These are phyloP conservation scores for Cyanidioschyzon merolae DNA, from an alignment of 23 red algal genomes.

Conservation along the genomic window DNA sequence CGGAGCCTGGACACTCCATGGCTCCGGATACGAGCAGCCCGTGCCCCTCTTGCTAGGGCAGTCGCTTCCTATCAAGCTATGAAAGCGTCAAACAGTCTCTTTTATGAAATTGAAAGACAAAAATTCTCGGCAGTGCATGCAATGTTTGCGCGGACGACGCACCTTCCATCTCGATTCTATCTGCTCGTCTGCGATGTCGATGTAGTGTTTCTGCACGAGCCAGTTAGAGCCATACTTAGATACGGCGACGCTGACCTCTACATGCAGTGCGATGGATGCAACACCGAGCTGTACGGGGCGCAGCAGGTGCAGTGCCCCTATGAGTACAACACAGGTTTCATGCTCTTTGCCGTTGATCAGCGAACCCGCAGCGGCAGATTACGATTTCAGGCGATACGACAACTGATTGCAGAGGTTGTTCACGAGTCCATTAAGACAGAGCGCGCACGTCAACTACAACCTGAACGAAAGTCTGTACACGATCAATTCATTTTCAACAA, in stretches of 20 bases:
- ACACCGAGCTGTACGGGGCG: background rate
- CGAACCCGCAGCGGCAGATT: background rate
- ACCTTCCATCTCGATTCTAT: background rate
- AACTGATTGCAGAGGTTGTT: background rate
- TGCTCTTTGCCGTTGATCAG: background rate
- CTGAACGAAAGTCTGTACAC: background rate
- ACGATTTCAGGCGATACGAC: background rate
- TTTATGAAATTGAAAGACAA: constrained; percentile 1
- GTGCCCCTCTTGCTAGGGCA: background rate
- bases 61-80: background rate
- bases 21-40: background rate
- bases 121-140: background rate
- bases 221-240: background rate
- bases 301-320: constrained; percentile 1
- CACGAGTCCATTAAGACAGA: background rate
- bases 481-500: constrained; percentile 1
- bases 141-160: background rate
- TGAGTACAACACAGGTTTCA: constrained; percentile 9
- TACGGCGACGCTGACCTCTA: background rate
- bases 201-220: constrained; percentile 8
- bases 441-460: background rate
- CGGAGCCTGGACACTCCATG: background rate
- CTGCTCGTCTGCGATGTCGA: background rate
- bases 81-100: background rate
- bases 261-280: constrained; percentile 9